These are phyloP conservation scores for Lanmaoa pseudosensibilis DNA, from an alignment of 768 basidiomycete genomes.

Conservation along the genomic window DNA sequence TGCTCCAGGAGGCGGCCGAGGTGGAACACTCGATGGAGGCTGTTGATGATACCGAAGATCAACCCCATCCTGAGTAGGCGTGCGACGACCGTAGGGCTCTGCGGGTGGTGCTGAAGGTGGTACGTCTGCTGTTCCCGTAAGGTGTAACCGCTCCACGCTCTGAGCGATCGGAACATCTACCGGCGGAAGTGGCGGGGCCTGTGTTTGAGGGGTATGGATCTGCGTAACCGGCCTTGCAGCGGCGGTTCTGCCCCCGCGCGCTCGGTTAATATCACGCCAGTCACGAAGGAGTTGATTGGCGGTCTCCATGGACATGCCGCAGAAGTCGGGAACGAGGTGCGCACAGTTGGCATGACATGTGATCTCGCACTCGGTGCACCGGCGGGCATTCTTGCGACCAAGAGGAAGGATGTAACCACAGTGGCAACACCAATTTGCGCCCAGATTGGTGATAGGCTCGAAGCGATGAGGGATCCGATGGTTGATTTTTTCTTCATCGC, in stretches of 20 bases:
- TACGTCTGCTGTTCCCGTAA: constrained; percentile 41
- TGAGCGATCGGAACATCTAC: constrained; percentile 34
- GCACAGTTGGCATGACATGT: constrained; percentile 98
- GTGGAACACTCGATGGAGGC: constrained; percentile 33
- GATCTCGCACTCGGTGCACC: constrained; percentile 93
- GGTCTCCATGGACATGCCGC: constrained; percentile 99
- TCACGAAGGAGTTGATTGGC: constrained; percentile 90
- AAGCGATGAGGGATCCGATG: constrained; percentile 99
- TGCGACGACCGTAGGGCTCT: constrained; percentile 26
- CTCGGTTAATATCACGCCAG: constrained; percentile 86
- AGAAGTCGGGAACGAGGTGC: constrained; percentile 98
- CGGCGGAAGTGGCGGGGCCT: constrained; percentile 35
- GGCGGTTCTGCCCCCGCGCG: constrained; percentile 48
- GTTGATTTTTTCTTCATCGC: constrained; percentile 97
- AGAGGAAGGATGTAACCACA: constrained; percentile 98
- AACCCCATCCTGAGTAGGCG: constrained; percentile 38
- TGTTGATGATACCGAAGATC: constrained; percentile 43
- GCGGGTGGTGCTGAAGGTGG: constrained; percentile 21
- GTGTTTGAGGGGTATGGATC: constrained; percentile 31
- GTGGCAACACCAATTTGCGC: constrained; percentile 99
- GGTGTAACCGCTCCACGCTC: constrained; percentile 47
- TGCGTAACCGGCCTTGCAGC: constrained; percentile 38
- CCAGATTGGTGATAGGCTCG: constrained; percentile 93
- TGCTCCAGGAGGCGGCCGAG: constrained; percentile 40
- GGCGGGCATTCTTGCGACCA: constrained; percentile 93